phyloP scores from a whole-genome alignment of 768 basidiomycete genomes.

The Tricholoma flavovirens region DNA sequence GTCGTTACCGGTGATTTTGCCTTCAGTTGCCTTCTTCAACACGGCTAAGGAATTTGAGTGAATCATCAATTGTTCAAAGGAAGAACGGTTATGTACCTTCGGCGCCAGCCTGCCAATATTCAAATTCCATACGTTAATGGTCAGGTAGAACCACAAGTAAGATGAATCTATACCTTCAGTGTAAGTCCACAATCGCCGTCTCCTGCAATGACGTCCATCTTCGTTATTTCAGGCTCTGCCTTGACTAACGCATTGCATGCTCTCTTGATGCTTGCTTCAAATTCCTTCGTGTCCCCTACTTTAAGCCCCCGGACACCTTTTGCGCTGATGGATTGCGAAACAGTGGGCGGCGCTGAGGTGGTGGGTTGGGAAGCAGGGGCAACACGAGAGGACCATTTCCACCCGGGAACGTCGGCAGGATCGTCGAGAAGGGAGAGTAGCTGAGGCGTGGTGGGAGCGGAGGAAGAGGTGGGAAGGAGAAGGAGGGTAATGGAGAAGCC shows the following conservation, averaged over 20 bases:
- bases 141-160: background rate
- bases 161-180: constrained; percentile 31
- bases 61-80: background rate
- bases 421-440: constrained; percentile 71
- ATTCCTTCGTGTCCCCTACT: constrained; percentile 39
- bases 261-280: constrained; percentile 47
- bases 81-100: constrained; percentile 25
- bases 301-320: constrained; percentile 10
- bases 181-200: constrained; percentile 70
- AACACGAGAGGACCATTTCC: constrained; percentile 67
- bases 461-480: constrained; percentile 54
- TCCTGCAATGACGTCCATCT: constrained; percentile 87
- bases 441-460: constrained; percentile 30
- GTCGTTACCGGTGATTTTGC: constrained; percentile 55
- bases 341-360: background rate
- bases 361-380: constrained; percentile 27
- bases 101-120: constrained; percentile 53
- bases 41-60: constrained; percentile 39
- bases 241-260: constrained; percentile 63
- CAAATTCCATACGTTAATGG: background rate
- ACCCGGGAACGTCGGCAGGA: constrained; percentile 65
- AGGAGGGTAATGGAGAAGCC: constrained; percentile 85
- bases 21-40: constrained; percentile 48
- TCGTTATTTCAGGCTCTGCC: constrained; percentile 86
- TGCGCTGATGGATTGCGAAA: background rate